Conservation (phyloP, 2,329 filamentous ascomycete genomes). For the Neofusicoccum ribis region DNA sequence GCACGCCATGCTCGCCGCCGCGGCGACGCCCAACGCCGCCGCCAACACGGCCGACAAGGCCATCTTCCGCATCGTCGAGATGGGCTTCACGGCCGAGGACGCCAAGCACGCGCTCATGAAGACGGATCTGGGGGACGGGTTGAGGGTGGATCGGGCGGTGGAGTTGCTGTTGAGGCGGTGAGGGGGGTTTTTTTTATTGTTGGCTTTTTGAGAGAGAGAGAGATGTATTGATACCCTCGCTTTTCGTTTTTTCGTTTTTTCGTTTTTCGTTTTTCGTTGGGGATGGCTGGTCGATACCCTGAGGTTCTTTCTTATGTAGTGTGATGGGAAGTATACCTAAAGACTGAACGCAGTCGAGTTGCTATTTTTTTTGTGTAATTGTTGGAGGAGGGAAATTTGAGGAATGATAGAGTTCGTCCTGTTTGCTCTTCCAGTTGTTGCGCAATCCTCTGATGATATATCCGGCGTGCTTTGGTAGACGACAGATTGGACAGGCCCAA, state of each 20-base stretch:
- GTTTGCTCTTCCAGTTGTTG: no score
- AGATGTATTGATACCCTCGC: conserved; percentile 1
- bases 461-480: no score
- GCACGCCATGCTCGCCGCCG: conserved; percentile 24
- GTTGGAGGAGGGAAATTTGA: no score
- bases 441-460: no score
- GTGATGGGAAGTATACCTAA: no score
- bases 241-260: neutral
- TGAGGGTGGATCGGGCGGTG: conserved; percentile 59
- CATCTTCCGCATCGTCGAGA: conserved; percentile 58
- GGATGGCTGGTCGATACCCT: no score
- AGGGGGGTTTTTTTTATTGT: neutral
- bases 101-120: conserved; percentile 59
- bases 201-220: neutral
- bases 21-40: conserved; percentile 33
- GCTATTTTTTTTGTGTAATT: no score
- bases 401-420: no score
- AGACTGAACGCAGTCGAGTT: no score
- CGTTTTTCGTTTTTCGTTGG: neutral
- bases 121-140: conserved; percentile 61
- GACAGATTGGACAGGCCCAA: no score
- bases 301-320: no score
- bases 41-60: conserved; percentile 59
- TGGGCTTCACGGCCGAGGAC: conserved; percentile 58
- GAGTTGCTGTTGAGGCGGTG: conserved; percentile 48